Conservation (phyloP, 78 protist genomes). For the Dictyostelium firmibasis region DNA sequence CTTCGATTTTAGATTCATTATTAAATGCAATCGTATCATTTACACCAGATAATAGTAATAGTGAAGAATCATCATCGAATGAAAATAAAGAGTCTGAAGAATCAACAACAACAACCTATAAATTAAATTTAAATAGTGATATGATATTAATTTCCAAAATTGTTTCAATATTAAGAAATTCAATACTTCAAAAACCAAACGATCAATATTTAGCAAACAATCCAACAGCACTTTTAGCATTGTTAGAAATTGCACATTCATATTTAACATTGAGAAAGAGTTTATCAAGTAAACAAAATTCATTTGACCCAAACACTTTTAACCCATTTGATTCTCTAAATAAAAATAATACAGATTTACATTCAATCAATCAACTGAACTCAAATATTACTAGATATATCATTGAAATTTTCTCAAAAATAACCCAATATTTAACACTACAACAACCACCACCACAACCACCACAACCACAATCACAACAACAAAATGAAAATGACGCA, state of each 20-base stretch:
- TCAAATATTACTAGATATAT: slow-evolving; percentile 3
- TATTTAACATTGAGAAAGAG: background rate
- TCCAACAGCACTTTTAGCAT: slow-evolving; percentile 1
- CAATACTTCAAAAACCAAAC: slow-evolving; percentile 24
- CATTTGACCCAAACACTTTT: background rate
- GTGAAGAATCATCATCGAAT: no score
- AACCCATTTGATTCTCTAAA: background rate
- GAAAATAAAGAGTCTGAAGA: background rate
- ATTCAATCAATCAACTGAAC: background rate
- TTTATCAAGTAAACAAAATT: background rate
- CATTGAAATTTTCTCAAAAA: slow-evolving; percentile 65
- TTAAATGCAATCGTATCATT: background rate
- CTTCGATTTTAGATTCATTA: slow-evolving; percentile 22
- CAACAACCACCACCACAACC: background rate
- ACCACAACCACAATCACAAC: background rate
- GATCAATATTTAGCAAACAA: slow-evolving; percentile 22
- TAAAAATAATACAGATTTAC: no score
- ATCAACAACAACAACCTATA: background rate
- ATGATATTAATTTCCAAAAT: background rate
- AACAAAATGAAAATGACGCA: background rate
- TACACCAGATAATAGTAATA: background rate
- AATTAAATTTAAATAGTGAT: background rate
- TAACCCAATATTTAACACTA: background rate
- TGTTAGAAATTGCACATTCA: slow-evolving; percentile 6
- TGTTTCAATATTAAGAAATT: slow-evolving; percentile 48